Evolutionary conservation across 768 basidiomycete species (phyloP), one percentile per base, ranked within the genome.

Genomic region (Sarcodon aspratus): DNA sequence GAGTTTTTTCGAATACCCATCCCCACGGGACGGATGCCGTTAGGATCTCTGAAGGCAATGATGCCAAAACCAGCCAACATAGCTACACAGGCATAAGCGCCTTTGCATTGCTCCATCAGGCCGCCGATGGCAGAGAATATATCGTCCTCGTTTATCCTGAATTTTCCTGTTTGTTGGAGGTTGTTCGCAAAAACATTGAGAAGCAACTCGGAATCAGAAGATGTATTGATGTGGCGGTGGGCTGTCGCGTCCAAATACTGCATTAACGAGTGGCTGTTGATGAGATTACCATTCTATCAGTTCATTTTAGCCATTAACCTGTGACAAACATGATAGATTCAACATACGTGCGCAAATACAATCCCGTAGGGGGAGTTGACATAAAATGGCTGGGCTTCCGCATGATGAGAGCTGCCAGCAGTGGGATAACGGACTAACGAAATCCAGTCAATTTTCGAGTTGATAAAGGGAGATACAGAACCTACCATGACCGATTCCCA

Each of bases 331-430:
- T 27, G 13, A 9, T 27, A 15, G 40, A 27, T 9, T 42, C 9
- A 4, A 71, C 84, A 54, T 63, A 94, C 95, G 73, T 99, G 95
- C 15, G 90, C 96, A 61, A 99, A 86, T 53, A 94, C 91, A 60
- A 99, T 95, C 46, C 96, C 96, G 64, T 98, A 99, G 3, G 96
- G 96, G n/a, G 93, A 95, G 70, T 99, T 99, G 58, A 99, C 96
- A 63, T 99, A 99, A 74, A 99, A 99, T 1, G 96, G 96, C 62
- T 99, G 96, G 7, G 96, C 94, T 63, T 99, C 96, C 9, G 95
- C 85, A 56, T 96, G 88, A 50, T 93, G 88, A 50, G 92, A 96
- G 61, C 91, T 92, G 45, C 96, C 96, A 47, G 96, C 96, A 52
- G 96, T 98, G 9, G 96, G 96, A 67, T 99, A 98, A 50, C 96